Evolutionary conservation across 2,329 filamentous ascomycete species (phyloP), one percentile per base, ranked within the genome.

Genomic region (Trichoderma brevicompactum): DNA sequence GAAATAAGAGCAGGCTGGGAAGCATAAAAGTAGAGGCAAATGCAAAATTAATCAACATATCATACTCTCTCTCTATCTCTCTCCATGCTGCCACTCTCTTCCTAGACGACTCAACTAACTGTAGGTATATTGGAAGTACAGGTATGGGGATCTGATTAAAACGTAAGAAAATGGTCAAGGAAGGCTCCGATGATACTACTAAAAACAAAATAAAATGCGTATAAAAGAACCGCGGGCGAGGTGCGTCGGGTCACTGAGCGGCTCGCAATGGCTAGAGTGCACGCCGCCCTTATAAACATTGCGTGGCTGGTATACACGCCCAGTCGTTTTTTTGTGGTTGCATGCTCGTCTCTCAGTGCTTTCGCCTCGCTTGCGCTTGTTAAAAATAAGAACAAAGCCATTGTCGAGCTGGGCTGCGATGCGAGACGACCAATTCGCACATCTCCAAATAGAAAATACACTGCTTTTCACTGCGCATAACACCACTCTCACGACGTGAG

Each of bases 71-170:
- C 32, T 60, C 53, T 43, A n/a, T 49, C 28, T 54, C 49, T 44
- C 46, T 40, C 64, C 64, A 64, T 54, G 63, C 40, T 41, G 52
- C 48, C 28, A 59, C 67, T 65, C 66, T 46, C 55, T 65, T 49
- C 46, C 53, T 46, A 38, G 65, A 62, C 69, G 70, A 72, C 69
- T 67, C 72, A 73, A 71, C 68, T 72, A 75, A 73, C 68, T 71
- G 70, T 72, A 68, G 65, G 60, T 67, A 70, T 72, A 73, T 71
- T 72, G 69, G 71, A 64, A 73, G 70, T 68, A 68, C 68, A 73
- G 73, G 72, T 70, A 74, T 73, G 72, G 71, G 73, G 72, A 69
- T 73, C 71, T 73, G 72, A 78, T 78, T 78, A 76, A 78, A 76
- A 72, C 72, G 70, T 78, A 72, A 74, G 69, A 74, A 76, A 75